Base-by-base conservation (phyloP, 306 rosid genomes). In the Trifolium subterraneum region DNA sequence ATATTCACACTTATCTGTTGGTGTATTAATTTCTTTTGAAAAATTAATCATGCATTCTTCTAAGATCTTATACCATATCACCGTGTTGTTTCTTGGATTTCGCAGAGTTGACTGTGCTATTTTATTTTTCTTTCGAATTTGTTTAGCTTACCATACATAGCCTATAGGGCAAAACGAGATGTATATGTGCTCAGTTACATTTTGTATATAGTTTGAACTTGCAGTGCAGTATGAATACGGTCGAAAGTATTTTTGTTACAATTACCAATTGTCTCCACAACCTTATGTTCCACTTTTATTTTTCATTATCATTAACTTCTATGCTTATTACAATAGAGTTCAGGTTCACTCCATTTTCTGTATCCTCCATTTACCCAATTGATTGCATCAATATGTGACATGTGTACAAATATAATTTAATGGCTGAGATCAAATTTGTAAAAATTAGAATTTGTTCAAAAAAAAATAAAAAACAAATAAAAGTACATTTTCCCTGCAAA, bases 1-100 rank as follows among this genome's bases (percentile, higher is more conserved):
- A 19, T 77, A 25, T 15, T 54, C 50, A 41, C 50, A n/a, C 41
- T 36, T 65, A 19, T 72, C 20, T 71, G 55, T 33, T 64, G 42
- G 8, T 67, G 39, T 19, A 31, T 9, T 55, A n/a, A n/a, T 78
- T 55, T 74, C 64, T 65, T 10, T 27, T 68, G 44, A 52, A 55
- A 68, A 8, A 68, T 71, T 60, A 56, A 70, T 60, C 47, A 48
- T 78, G 15, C 62, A 62, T 70, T 68, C 47, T 20, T 35, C 47
- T 15, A 58, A 44, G 35, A 63, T 50, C 35, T 20, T 60, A 59
- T 64, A 35, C 60, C 65, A 35, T 59, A 13, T 72, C 45, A 38
- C 48, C 33, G 58, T 58, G 56, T 41, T 42, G 20, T 56, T 54
- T 75, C 51, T 60, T 59, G 50, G 22, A 44, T 75, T 20, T n/a